phyloP scores from a whole-genome alignment of 768 basidiomycete species.

The Boletus insuetus region DNA sequence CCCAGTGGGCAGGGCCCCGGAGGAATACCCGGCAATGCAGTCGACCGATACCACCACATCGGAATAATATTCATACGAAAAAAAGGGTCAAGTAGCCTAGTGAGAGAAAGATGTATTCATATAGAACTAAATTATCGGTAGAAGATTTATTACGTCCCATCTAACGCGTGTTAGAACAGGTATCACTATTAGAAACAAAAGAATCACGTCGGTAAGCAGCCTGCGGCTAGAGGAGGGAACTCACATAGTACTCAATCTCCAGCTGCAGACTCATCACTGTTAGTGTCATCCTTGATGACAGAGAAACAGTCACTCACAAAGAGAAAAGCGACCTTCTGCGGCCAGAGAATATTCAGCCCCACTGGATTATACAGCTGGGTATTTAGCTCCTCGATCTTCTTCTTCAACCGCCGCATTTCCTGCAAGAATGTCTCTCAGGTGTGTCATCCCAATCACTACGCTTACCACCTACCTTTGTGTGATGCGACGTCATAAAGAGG shows the following conservation, averaged over 20 bases:
- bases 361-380: conserved; percentile 73
- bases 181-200: conserved; percentile 21
- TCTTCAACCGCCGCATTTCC: conserved; percentile 74
- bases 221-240: conserved; percentile 26
- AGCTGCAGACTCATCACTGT: conserved; percentile 51
- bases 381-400: conserved; percentile 68
- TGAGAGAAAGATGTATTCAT: conserved; percentile 3
- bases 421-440: conserved; percentile 31
- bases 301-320: conserved; percentile 62
- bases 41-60: conserved; percentile 1
- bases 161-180: conserved; percentile 3
- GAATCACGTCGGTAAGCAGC: background rate
- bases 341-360: conserved; percentile 87
- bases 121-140: conserved; percentile 9
- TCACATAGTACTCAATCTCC: conserved; percentile 92
- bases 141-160: background rate
- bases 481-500: conserved; percentile 69
- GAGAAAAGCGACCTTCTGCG: conserved; percentile 79
- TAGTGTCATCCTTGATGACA: background rate
- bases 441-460: background rate
- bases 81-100: conserved; percentile 5
- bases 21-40: background rate
- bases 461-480: conserved; percentile 61
- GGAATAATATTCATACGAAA: background rate
- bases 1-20: no score